A percentile compares a stretch with the other conserved stretches of the same genome.
These are phyloP conservation scores for Phytophthora crassamura DNA, from an alignment of 352 stramenopile species.

Conservation along the genomic window DNA sequence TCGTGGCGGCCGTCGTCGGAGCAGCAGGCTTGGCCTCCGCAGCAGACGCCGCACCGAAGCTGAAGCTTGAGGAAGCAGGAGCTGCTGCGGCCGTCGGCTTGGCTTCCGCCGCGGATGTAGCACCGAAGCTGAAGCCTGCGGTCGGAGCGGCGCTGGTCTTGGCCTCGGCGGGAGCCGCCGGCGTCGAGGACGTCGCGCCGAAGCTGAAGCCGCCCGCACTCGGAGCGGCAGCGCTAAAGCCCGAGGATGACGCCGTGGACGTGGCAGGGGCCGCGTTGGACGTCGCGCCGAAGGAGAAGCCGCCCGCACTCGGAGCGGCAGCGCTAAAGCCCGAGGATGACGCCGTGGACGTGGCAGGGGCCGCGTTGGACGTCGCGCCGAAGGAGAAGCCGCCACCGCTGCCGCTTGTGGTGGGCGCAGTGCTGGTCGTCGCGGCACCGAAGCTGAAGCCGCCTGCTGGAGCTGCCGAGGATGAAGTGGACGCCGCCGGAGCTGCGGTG, in stretches of 20 bases:
- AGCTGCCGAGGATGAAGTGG: slow-evolving; percentile 3
- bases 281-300: slow-evolving; percentile 15
- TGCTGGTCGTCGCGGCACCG: slow-evolving; percentile 6
- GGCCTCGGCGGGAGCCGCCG: slow-evolving; percentile 16
- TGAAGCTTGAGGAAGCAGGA: slow-evolving; percentile 20
- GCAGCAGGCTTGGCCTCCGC: slow-evolving; percentile 25
- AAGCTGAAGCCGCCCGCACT: slow-evolving; percentile 8
- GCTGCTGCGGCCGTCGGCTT: slow-evolving; percentile 10
- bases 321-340: slow-evolving; percentile 8
- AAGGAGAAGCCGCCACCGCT: slow-evolving; percentile 11
- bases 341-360: slow-evolving; percentile 14
- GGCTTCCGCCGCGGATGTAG: slow-evolving; percentile 10
- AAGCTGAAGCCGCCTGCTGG: slow-evolving; percentile 39
- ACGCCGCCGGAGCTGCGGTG: slow-evolving; percentile 18
- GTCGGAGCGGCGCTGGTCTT: slow-evolving; percentile 7
- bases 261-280: slow-evolving; percentile 13
- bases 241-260: slow-evolving; percentile 10
- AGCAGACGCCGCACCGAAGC: slow-evolving; percentile 16
- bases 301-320: too few species aligned
- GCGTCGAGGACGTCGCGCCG: not conserved
- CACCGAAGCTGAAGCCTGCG: slow-evolving; percentile 32
- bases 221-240: not conserved
- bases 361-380: slow-evolving; percentile 10
- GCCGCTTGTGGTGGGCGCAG: slow-evolving; percentile 4
- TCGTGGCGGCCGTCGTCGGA: slow-evolving; percentile 12